Evolutionary conservation across 805 yeast genomes (phyloP).

Genomic region (Candida nanaspora): DNA sequence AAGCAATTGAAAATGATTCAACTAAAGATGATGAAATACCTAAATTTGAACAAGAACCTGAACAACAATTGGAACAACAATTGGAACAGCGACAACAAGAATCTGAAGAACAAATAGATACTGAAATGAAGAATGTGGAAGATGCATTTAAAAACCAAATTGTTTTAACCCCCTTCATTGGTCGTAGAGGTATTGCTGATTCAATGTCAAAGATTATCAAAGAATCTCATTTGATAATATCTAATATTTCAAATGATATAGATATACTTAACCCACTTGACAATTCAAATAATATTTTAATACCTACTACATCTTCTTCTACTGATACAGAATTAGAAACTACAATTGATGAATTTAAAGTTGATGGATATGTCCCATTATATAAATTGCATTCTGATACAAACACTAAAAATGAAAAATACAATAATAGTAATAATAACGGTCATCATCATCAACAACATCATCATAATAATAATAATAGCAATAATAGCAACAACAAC

Average conservation of each 20-base stretch:
- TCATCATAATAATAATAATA: conserved; percentile 1
- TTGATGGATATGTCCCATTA: conserved; percentile 38
- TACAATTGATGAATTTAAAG: conserved; percentile 31
- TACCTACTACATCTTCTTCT: conserved; percentile 16
- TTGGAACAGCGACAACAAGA: conserved; percentile 10
- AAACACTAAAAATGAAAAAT: neutral
- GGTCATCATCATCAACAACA: conserved; percentile 3
- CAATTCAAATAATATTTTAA: neutral
- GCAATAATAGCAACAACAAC: neutral
- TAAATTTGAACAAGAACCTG: conserved; percentile 15
- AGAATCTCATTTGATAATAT: conserved; percentile 39
- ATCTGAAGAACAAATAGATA: neutral
- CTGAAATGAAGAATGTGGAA: neutral
- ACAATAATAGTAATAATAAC: conserved; percentile 1
- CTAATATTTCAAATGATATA: conserved; percentile 31
- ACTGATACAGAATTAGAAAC: conserved; percentile 26
- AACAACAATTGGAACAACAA: conserved; percentile 10
- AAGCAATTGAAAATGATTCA: conserved; percentile 4
- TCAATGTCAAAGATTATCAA: conserved; percentile 37
- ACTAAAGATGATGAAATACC: conserved; percentile 4
- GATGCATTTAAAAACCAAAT: conserved; percentile 9
- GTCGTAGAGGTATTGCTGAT: conserved; percentile 38
- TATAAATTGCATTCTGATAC: conserved; percentile 32
- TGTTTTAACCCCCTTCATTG: conserved; percentile 35
- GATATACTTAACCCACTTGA: conserved; percentile 2